These are phyloP conservation scores for Falciphora oryzae DNA, from an alignment of 2,329 filamentous ascomycete genomes.

Conservation along the genomic window DNA sequence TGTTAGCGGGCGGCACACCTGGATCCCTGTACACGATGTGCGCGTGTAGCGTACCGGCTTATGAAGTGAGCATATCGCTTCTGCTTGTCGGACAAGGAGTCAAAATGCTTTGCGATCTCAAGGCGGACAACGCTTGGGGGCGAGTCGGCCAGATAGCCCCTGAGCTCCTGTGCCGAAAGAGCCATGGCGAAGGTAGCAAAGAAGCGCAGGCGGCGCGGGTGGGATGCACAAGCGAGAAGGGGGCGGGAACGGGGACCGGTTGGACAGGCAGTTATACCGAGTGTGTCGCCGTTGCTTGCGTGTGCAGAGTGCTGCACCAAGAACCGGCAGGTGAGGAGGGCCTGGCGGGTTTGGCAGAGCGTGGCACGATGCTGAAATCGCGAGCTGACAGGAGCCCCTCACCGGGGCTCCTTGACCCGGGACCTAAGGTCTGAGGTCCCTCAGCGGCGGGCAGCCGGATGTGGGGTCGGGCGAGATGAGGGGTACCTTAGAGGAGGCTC, in stretches of 20 bases:
- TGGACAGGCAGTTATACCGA: neutral
- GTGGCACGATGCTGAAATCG: neutral
- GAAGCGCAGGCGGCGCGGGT: constrained; percentile 1
- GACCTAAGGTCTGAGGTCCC: no score
- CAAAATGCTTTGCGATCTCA: constrained; percentile 89
- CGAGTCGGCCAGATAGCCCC: constrained; percentile 83
- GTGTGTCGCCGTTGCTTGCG: neutral
- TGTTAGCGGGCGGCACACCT: neutral
- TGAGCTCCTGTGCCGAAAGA: constrained; percentile 56
- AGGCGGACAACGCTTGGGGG: constrained; percentile 84
- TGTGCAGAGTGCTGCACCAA: neutral
- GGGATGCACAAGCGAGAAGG: neutral
- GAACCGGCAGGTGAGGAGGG: neutral
- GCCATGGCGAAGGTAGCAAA: constrained; percentile 22
- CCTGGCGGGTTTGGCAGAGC: neutral
- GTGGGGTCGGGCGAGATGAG: neutral
- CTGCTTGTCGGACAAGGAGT: constrained; percentile 66
- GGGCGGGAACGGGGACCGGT: no score
- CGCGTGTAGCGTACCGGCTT: constrained; percentile 52
- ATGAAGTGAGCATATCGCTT: constrained; percentile 82
- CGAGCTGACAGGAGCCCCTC: neutral
- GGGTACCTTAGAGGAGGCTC: neutral
- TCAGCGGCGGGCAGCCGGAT: neutral
- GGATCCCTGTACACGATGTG: neutral
- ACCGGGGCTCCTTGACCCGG: neutral